Base-by-base conservation (phyloP, 768 basidiomycete genomes). In the Porphyrellus cyaneotinctus region DNA sequence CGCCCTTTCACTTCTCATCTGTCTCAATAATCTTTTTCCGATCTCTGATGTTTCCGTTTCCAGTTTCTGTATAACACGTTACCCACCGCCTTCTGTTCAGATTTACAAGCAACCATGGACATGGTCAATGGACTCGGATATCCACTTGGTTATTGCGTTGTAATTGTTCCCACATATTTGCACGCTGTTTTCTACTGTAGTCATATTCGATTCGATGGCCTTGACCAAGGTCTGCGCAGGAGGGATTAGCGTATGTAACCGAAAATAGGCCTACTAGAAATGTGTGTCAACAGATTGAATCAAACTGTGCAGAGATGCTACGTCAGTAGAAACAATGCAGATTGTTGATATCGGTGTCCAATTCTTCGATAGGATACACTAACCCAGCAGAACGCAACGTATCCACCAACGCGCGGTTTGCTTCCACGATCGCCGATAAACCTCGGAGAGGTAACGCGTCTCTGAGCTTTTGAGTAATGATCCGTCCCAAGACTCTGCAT, bases 91-190 rank as follows among this genome's bases (percentile, higher is more conserved):
- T 64, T 32, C 47, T 49, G 52, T 64, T 67, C 65, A 61, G 52
- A 58, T 47, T 55, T 52, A 62, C 63, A 66, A 69, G 61, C 56
- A 58, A 55, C 54, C 57, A 59, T 68, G 72, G 64, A 71, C 68
- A 64, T 56, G 71, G 78, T 77, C 75, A 77, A 78, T 74, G 79
- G 78, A 80, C 79, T 69, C 71, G 75, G 77, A 76, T 71, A 65
- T 70, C 72, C 72, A 75, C 64, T 70, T 72, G 70, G 73, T 77
- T 75, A 74, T 72, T 76, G 67, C 68, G 69, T 74, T 80, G 78
- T 78, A 77, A 71, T 73, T 69, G 68, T 76, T 68, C 46, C 35
- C 43, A 10, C 28, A 8, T 26, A 42, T 47, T 36, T 47, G 43
- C 41, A 49, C 49, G n/a, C 11, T 33, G 43, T 60, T 50, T 57